Base-by-base conservation (phyloP, 352 stramenopile genomes). In the Phytophthora sp. region DNA sequence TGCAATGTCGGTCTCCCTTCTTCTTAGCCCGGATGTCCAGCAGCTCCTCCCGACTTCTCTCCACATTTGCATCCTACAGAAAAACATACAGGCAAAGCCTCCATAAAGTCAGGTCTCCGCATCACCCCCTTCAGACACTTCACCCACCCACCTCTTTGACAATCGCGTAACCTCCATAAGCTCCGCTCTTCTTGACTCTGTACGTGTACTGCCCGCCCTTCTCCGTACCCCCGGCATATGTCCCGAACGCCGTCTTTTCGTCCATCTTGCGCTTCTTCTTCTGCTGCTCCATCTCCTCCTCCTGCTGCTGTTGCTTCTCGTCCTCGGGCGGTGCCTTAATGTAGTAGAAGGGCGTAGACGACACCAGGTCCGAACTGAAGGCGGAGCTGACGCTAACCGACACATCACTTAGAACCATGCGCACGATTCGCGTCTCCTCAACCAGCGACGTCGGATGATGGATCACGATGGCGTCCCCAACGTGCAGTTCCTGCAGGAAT, bases 321-420 rank as follows among this genome's bases (percentile, higher is more conserved):
- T 89, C 77, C 20, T 94, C 81, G 0, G 80, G 75, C 4, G 91
- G 91, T 1, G 89, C 89, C 45, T 91, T 91, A 44, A 97, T 96
- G 64, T 84, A 97, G 59, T 91, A 79, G 63, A 97, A 97, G 8
- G 86, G 70, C 13, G 88, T 96, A 11, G 88, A 95, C 8, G 87
- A 95, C 49, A 97, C 86, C 20, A 97, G 66, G 57, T 97, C 91
- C 20, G 88, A 91, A 66, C 86, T 96, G 57, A 97, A 97, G 31
- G 85, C 72, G 4, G 85, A 95, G 61, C 86, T 96, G 59, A 97
- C 67, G 23, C 84, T 86, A 41, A 87, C 87, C 41, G 84, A 95
- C 15, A 95, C 79, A 63, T 97, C 88, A 49, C 84, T 96, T 12
- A 97, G 76, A 57, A 97, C 91, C 89, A 97, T 96, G 29, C 84